A percentile compares a stretch with the other conserved stretches of the same genome.
These are phyloP conservation scores for Arachis monticola DNA, from an alignment of 331 rosid genomes.

Conservation along the genomic window DNA sequence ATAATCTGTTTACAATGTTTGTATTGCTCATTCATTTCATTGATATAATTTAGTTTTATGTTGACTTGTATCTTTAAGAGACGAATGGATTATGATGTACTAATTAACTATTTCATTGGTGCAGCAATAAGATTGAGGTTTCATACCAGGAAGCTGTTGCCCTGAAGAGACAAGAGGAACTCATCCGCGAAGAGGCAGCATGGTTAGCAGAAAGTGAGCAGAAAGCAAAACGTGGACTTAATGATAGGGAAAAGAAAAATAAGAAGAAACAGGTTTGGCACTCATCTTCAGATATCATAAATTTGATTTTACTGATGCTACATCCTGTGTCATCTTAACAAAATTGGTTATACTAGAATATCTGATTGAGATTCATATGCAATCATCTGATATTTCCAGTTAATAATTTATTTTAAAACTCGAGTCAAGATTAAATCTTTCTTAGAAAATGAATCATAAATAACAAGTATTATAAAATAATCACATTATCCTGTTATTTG, in stretches of 20 bases:
- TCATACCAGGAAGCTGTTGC: slow-evolving; percentile 99
- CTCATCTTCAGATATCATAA: background rate
- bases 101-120: slow-evolving; percentile 45
- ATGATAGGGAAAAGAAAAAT: slow-evolving; percentile 84
- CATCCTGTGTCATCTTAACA: slow-evolving; percentile 21
- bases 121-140: slow-evolving; percentile 97
- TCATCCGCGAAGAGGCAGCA: slow-evolving; percentile 98
- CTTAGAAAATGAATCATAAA: slow-evolving; percentile 16
- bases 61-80: slow-evolving; percentile 7
- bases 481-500: background rate
- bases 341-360: slow-evolving; percentile 5
- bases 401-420: slow-evolving; percentile 9
- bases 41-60: slow-evolving; percentile 8
- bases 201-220: slow-evolving; percentile 92
- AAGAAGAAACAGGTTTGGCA: slow-evolving; percentile 86
- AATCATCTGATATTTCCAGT: background rate
- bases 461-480: background rate
- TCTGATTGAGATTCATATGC: slow-evolving; percentile 13
- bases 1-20: slow-evolving; percentile 7
- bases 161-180: slow-evolving; percentile 97
- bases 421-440: background rate
- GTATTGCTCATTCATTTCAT: slow-evolving; percentile 13
- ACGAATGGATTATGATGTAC: slow-evolving; percentile 31
- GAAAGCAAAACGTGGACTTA: slow-evolving; percentile 75
- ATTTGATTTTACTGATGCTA: slow-evolving; percentile 12